These are phyloP conservation scores for Casuarina equisetifolia DNA, from an alignment of 306 rosid species.

Conservation along the genomic window DNA sequence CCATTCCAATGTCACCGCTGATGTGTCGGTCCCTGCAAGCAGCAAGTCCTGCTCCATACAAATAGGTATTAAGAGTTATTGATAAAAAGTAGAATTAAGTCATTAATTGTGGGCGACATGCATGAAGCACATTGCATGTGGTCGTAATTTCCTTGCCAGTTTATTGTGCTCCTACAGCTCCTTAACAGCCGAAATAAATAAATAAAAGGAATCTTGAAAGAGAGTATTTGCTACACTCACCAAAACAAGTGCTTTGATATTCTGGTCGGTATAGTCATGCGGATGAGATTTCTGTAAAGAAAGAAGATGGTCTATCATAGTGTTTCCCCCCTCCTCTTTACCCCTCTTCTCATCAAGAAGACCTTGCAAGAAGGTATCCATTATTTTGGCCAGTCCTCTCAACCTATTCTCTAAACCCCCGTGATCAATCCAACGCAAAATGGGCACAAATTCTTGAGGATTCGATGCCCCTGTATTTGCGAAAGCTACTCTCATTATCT, in stretches of 20 bases:
- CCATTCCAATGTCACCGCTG: neutral
- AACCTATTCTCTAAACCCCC: conserved; percentile 17
- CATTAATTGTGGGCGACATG: too few species aligned
- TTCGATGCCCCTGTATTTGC: conserved; percentile 17
- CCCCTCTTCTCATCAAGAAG: conserved; percentile 19
- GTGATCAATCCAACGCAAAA: conserved; percentile 40
- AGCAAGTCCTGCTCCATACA: neutral
- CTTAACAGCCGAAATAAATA: too few species aligned
- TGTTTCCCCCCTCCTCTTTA: neutral
- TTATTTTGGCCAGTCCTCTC: conserved; percentile 19
- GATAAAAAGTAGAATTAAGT: too few species aligned
- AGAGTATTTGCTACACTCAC: neutral
- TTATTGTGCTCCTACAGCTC: too few species aligned
- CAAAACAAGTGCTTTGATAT: conserved; percentile 26
- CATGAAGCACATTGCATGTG: too few species aligned
- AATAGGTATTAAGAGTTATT: neutral
- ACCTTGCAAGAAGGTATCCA: conserved; percentile 29
- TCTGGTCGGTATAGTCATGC: conserved; percentile 14
- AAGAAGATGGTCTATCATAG: conserved; percentile 16
- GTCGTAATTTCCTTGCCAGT: too few species aligned
- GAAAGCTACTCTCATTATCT: conserved; percentile 24
- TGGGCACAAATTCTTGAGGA: conserved; percentile 43
- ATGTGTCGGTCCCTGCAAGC: neutral
- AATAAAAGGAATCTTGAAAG: too few species aligned
- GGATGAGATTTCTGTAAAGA: conserved; percentile 27